Conservation (phyloP, 2,329 filamentous ascomycete species). For the Alternaria brassicae region DNA sequence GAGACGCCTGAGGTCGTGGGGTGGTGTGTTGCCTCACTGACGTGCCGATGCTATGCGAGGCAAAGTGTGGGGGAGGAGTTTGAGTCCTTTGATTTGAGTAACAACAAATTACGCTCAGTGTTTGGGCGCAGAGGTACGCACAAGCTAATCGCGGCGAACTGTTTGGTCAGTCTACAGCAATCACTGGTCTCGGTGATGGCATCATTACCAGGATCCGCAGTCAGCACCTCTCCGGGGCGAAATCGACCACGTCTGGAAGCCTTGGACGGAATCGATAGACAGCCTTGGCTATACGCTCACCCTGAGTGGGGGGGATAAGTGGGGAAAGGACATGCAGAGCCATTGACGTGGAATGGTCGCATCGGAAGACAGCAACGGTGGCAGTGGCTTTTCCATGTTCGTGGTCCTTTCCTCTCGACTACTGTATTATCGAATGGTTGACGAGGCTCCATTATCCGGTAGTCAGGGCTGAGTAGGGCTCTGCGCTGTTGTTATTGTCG, state of each 20-base stretch:
- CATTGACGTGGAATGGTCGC: conserved; percentile 14
- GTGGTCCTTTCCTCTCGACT: background rate
- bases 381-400: background rate
- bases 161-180: conserved; percentile 32
- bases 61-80: conserved; percentile 17
- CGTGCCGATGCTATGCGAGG: conserved; percentile 2
- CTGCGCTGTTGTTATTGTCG: conserved; percentile 19
- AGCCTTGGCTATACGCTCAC: background rate
- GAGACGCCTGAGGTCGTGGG: background rate
- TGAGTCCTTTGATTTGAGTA: conserved; percentile 31
- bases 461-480: conserved; percentile 13
- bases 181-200: conserved; percentile 22
- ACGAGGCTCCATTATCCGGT: background rate
- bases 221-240: conserved; percentile 11
- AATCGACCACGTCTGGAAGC: conserved; percentile 5
- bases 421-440: conserved; percentile 3
- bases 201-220: conserved; percentile 16
- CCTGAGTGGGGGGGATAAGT: conserved; percentile 11
- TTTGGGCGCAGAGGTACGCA: conserved; percentile 11
- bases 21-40: conserved; percentile 14
- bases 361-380: conserved; percentile 8
- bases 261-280: background rate
- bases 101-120: conserved; percentile 15
- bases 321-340: conserved; percentile 14
- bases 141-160: conserved; percentile 29